Evolutionary conservation across 441 rosid genomes (phyloP).

Genomic region (Corymbia calophylla): DNA sequence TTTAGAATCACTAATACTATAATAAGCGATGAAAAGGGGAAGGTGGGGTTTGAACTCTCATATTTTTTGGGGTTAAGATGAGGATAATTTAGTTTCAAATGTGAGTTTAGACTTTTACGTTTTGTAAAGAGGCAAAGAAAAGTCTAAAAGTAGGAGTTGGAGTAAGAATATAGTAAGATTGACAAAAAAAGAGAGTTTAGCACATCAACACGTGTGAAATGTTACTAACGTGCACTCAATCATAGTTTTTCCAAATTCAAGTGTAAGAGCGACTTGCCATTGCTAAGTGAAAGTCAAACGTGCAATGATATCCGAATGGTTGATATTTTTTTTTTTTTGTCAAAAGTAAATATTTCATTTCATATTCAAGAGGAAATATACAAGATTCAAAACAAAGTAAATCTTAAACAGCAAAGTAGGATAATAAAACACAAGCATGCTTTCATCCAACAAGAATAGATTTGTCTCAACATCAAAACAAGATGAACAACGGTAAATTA

Average conservation of each 20-base stretch:
- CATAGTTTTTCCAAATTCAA: too few species aligned
- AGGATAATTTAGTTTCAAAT: too few species aligned
- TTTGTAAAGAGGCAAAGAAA: too few species aligned
- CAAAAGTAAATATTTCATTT: background rate
- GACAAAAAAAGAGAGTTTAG: background rate
- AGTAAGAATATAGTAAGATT: too few species aligned
- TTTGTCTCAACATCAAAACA: accelerated
- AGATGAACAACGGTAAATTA: background rate
- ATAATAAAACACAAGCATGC: background rate
- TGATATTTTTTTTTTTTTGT: background rate
- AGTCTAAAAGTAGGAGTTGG: too few species aligned
- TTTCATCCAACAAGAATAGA: background rate
- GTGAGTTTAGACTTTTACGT: too few species aligned
- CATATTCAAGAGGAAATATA: background rate
- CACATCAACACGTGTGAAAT: background rate
- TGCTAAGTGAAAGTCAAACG: background rate
- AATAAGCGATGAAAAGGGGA: too few species aligned
- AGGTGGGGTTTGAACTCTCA: too few species aligned
- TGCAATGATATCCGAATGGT: background rate
- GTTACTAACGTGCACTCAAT: too few species aligned
- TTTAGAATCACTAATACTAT: background rate
- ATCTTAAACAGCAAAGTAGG: background rate
- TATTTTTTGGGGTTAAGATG: too few species aligned
- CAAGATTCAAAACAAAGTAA: background rate
- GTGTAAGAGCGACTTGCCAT: background rate